phyloP scores from a whole-genome alignment of 148 eudicot genomes.

The Silene uniflora region DNA sequence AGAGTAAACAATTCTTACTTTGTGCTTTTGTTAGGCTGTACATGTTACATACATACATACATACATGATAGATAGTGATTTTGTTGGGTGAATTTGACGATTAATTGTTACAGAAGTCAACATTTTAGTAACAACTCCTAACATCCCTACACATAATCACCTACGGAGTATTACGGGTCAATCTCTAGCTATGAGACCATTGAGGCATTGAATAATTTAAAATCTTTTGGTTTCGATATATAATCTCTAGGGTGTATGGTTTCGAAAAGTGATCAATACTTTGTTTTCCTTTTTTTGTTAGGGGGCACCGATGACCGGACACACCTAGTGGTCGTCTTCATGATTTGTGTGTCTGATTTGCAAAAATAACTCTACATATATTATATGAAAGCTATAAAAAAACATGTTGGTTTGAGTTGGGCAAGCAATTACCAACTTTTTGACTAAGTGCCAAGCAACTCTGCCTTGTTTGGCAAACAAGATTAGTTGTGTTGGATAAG shows the following conservation, averaged over 20 bases:
- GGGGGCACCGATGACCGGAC: too few species aligned
- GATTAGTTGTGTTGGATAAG: neutral
- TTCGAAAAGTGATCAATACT: too few species aligned
- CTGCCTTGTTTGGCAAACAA: neutral
- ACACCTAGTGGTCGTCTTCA: too few species aligned
- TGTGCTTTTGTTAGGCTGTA: neutral
- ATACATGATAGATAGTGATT: too few species aligned
- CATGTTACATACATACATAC: slow-evolving; percentile 7
- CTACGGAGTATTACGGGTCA: neutral
- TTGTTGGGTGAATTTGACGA: slow-evolving; percentile 17
- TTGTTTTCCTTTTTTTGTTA: too few species aligned
- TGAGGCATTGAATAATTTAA: too few species aligned
- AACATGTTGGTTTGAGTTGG: neutral
- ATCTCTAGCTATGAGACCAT: neutral
- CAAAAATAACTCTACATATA: too few species aligned
- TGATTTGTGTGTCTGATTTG: too few species aligned
- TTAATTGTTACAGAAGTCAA: slow-evolving; percentile 27
- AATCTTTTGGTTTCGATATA: too few species aligned
- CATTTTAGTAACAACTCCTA: slow-evolving; percentile 16
- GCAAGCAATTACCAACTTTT: neutral
- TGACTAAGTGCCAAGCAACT: neutral
- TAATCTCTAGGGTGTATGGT: too few species aligned
- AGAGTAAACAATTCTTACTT: neutral
- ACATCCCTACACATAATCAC: neutral
- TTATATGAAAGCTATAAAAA: too few species aligned